Evolutionary conservation across 2,329 filamentous ascomycete species (phyloP), one percentile per base, ranked within the genome.

Genomic region (Biscogniauxia sp.): DNA sequence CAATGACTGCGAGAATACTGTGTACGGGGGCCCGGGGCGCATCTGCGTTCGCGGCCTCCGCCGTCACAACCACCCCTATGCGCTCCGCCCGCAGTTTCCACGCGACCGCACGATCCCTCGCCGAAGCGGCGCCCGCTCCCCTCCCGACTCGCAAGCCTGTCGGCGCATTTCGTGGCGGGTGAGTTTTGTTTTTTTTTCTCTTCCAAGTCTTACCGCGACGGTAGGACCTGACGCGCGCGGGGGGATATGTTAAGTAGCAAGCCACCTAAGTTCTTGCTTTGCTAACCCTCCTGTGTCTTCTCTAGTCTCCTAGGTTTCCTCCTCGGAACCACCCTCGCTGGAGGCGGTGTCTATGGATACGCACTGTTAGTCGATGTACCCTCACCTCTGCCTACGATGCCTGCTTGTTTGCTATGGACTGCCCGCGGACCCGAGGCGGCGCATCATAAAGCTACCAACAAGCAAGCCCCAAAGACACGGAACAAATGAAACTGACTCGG

Each of bases 241-340:
- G 11, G 20, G n/a, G n/a, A n/a, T n/a, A n/a, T 25, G 28, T 45
- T 17, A 23, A 23, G 23, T 23, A 23, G 23, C 5, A 23, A 5
- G 2, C 23, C 5, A 23, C 23, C 28, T 52, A 4, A 15, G 37
- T 17, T 45, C 2, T 15, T n/a, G 37, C 17, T n/a, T 15, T 45
- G 37, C 37, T 19, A 26, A 50, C 26, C 6, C 51, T 53, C 13
- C 17, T 19, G 19, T 26, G 23, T 23, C 52, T 23, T 23, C 23
- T 37, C 32, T 69, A 97, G 94, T 61, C 80, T 97, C 62, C 92
- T 97, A 71, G 94, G 94, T 56, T 98, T 98, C 82, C 87, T 98
- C 55, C 82, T 95, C 65, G 94, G 94, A 67, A 88, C 90, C 64
- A 88, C 90, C 53, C 81, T 92, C 56, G 88, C 93, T 52, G 93